phyloP scores from a whole-genome alignment of 129 eudicot genomes.

The carrot (Daucus carota) region DNA sequence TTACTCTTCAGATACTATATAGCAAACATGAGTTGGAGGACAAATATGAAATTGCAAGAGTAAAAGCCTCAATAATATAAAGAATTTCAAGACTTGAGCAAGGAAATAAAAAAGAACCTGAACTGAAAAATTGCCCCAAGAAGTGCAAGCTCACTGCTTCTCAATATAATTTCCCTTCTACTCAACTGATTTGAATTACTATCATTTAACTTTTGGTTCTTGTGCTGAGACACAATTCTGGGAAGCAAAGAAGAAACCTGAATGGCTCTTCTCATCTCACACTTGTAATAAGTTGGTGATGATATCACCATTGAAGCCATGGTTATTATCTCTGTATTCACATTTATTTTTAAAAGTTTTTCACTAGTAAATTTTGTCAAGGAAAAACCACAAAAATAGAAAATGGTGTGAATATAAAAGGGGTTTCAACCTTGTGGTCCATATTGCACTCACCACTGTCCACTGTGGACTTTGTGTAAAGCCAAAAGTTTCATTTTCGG shows the following conservation, averaged over 20 bases:
- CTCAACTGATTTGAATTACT: slow-evolving; percentile 14
- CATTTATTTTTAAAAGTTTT: no score
- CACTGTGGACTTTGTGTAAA: no score
- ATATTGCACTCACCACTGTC: no score
- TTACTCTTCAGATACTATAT: background rate
- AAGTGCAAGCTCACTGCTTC: slow-evolving; percentile 77
- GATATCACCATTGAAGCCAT: slow-evolving; percentile 33
- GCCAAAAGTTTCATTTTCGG: no score
- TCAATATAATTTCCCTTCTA: slow-evolving; percentile 58
- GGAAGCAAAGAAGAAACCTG: slow-evolving; percentile 11
- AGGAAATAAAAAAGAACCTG: slow-evolving; percentile 28
- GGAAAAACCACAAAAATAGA: no score
- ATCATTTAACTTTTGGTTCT: slow-evolving; percentile 10
- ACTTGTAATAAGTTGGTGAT: slow-evolving; percentile 16
- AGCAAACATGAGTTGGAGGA: background rate
- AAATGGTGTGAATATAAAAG: no score
- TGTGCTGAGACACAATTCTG: slow-evolving; percentile 25
- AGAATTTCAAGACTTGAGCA: background rate
- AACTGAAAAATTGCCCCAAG: slow-evolving; percentile 80
- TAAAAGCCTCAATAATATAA: no score
- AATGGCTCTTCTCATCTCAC: slow-evolving; percentile 5
- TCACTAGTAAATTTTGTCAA: no score
- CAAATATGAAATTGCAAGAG: background rate
- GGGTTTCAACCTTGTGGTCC: no score
- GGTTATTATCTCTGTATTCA: background rate